phyloP scores from a whole-genome alignment of 768 basidiomycete genomes.

The Neoboletus brunneissimus region DNA sequence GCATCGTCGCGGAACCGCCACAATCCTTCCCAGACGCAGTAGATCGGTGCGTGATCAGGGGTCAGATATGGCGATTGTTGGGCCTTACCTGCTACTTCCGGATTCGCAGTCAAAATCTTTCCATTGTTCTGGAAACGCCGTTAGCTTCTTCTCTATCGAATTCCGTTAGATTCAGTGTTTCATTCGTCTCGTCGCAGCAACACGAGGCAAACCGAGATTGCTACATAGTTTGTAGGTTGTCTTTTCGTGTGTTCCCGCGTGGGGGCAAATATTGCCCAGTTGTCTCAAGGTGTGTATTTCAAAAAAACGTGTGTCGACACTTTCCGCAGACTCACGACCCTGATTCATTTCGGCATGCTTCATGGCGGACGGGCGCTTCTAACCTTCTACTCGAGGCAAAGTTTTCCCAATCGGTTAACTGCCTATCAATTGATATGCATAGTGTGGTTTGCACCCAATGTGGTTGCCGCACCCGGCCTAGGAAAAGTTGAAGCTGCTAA shows the following conservation, averaged over 20 bases:
- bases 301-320: not conserved
- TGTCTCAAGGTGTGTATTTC: not conserved
- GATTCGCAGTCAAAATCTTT: constrained; percentile 27
- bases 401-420: constrained; percentile 18
- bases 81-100: constrained; percentile 25
- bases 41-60: constrained; percentile 27
- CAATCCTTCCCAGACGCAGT: constrained; percentile 24
- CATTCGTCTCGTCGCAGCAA: not conserved
- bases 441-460: constrained; percentile 1
- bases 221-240: not conserved
- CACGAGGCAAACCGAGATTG: constrained; percentile 5
- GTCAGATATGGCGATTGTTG: constrained; percentile 23
- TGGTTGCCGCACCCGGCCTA: not conserved
- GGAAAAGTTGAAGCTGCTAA: not conserved
- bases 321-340: constrained; percentile 17
- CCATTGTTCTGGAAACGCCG: constrained; percentile 25
- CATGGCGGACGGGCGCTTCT: constrained; percentile 11
- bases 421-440: not conserved
- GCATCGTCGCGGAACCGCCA: constrained; percentile 27
- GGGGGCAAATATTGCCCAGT: not conserved
- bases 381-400: constrained; percentile 12
- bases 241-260: not conserved
- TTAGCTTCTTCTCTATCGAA: constrained; percentile 12
- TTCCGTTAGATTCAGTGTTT: constrained; percentile 1
- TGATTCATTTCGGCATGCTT: constrained; percentile 32